phyloP scores from a whole-genome alignment of 306 rosid species.

The Glycine soja region DNA sequence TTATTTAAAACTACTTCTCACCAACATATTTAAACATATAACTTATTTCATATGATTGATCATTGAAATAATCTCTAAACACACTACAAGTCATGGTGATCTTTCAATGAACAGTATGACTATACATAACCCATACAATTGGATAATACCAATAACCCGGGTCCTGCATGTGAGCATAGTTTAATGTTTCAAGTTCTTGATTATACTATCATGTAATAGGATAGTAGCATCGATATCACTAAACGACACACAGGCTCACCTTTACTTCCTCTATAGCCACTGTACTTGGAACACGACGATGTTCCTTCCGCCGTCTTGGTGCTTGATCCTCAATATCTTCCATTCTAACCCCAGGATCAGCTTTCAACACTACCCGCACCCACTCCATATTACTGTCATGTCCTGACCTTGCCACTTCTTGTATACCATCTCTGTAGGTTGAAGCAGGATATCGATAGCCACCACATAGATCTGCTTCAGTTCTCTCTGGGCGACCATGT shows the following conservation, averaged over 20 bases:
- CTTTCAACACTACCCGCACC: constrained; percentile 81
- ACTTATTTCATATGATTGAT: neutral
- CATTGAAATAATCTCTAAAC: neutral
- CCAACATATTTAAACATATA: neutral
- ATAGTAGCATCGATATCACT: constrained; percentile 31
- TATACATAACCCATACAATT: constrained; percentile 7
- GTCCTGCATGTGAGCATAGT: neutral
- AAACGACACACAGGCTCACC: constrained; percentile 57
- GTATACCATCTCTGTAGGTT: constrained; percentile 41
- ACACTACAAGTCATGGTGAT: neutral
- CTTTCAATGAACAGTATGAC: constrained; percentile 30
- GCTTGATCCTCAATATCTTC: constrained; percentile 80
- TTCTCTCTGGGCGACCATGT: constrained; percentile 51
- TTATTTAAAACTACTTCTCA: neutral
- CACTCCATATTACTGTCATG: constrained; percentile 64
- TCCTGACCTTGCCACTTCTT: constrained; percentile 52
- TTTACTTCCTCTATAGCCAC: constrained; percentile 94
- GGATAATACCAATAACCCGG: constrained; percentile 5
- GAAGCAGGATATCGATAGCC: constrained; percentile 43
- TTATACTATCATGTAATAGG: constrained; percentile 6
- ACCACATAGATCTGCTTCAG: constrained; percentile 47
- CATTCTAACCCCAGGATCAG: constrained; percentile 82
- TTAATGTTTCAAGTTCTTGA: constrained; percentile 26
- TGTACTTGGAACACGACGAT: constrained; percentile 95
- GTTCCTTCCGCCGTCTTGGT: constrained; percentile 84